These are phyloP conservation scores for Fistulifera pelliculosa DNA, from an alignment of 108 stramenopile species.

Conservation along the genomic window DNA sequence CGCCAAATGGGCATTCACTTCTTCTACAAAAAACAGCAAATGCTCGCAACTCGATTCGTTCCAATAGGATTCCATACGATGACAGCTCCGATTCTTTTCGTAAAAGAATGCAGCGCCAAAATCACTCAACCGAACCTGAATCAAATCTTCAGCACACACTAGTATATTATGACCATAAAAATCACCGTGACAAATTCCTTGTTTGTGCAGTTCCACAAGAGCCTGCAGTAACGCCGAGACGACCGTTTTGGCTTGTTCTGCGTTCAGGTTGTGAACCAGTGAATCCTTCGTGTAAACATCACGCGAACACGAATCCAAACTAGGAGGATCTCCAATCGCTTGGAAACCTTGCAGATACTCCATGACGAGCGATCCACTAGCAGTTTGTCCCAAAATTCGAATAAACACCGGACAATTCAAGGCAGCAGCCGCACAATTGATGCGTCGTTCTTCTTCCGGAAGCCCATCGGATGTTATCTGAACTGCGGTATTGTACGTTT, in stretches of 20 bases:
- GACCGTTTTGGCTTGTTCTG: constrained; percentile 18
- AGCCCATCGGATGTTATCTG: constrained; percentile 56
- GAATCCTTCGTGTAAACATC: constrained; percentile 36
- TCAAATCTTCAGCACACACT: constrained; percentile 3
- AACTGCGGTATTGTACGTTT: constrained; percentile 22
- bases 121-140: constrained; percentile 40
- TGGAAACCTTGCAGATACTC: constrained; percentile 35
- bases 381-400: constrained; percentile 38
- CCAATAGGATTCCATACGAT: constrained; percentile 27
- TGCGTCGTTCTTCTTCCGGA: constrained; percentile 40
- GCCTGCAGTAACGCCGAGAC: constrained; percentile 22
- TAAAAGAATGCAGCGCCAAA: constrained; percentile 65
- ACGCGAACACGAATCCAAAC: constrained; percentile 44
- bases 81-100: constrained; percentile 3
- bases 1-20: constrained; percentile 11
- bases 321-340: constrained; percentile 55
- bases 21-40: constrained; percentile 34
- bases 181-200: constrained; percentile 59
- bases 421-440: constrained; percentile 21
- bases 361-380: constrained; percentile 40
- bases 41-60: constrained; percentile 33
- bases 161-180: constrained; percentile 70
- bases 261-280: neutral
- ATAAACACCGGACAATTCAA: constrained; percentile 17
- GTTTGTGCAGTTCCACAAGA: constrained; percentile 26